phyloP scores from a whole-genome alignment of 495 filamentous ascomycete species.

The Parathielavia hyrcaniae region DNA sequence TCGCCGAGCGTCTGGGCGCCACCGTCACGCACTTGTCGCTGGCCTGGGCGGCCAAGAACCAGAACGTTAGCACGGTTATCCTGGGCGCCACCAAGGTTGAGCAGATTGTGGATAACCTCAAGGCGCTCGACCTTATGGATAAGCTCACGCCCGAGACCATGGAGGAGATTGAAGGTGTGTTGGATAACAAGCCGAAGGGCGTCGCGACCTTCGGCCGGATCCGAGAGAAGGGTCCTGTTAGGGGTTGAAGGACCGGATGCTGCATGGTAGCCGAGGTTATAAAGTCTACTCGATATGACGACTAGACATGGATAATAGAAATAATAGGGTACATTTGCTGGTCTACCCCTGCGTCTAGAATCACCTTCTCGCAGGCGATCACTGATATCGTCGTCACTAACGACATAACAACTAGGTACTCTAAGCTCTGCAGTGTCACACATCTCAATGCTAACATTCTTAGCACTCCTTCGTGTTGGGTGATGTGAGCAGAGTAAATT shows the following conservation, averaged over 20 bases:
- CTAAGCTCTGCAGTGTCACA: too few relatives aligned
- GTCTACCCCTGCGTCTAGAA: too few relatives aligned
- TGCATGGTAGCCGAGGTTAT: neutral
- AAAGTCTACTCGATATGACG: too few relatives aligned
- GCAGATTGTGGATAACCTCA: conserved; percentile 64
- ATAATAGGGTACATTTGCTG: too few relatives aligned
- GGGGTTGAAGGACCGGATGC: too few relatives aligned
- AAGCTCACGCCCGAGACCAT: conserved; percentile 61
- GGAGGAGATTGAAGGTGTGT: conserved; percentile 58
- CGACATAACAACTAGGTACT: too few relatives aligned
- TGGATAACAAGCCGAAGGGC: conserved; percentile 31
- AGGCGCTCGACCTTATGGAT: conserved; percentile 55
- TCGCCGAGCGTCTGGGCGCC: conserved; percentile 62
- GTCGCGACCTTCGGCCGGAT: conserved; percentile 21
- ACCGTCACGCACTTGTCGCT: conserved; percentile 56
- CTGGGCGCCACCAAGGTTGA: conserved; percentile 64
- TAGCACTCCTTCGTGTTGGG: too few relatives aligned
- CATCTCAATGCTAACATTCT: too few relatives aligned
- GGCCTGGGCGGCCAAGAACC: conserved; percentile 72
- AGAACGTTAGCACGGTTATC: conserved; percentile 66
- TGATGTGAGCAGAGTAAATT: too few relatives aligned
- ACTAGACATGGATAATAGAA: too few relatives aligned
- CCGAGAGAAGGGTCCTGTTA: neutral
- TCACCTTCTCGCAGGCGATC: too few relatives aligned
- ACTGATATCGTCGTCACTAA: too few relatives aligned